Percentiles rank a stretch among this genome's conserved stretches.
phyloP scores from a whole-genome alignment of 805 yeast species.

The Kluyveromyces dobzhanskii region DNA sequence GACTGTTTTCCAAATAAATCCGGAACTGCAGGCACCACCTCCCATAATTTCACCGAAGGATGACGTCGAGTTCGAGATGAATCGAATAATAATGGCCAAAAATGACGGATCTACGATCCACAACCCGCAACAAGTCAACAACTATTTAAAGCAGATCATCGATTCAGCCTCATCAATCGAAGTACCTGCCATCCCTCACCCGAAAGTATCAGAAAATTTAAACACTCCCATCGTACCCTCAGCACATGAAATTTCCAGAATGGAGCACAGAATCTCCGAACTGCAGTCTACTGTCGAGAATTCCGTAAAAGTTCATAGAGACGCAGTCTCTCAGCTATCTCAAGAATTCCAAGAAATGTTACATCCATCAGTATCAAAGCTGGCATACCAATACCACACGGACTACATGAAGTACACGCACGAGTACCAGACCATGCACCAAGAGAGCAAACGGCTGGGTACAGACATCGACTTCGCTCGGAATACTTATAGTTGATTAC shows the following conservation, averaged over 20 bases:
- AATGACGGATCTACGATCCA: slow-evolving; percentile 6
- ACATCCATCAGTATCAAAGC: slow-evolving; percentile 13
- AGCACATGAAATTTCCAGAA: not conserved
- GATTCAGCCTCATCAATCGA: not conserved
- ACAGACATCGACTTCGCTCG: not conserved
- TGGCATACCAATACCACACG: slow-evolving; percentile 17
- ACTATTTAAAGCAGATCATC: slow-evolving; percentile 4
- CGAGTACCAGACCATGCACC: slow-evolving; percentile 12
- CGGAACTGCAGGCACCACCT: slow-evolving; percentile 12
- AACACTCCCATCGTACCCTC: not conserved
- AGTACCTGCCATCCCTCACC: not conserved
- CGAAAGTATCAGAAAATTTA: not conserved
- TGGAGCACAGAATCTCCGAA: not conserved
- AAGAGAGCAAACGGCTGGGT: slow-evolving; percentile 7
- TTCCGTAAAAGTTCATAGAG: not conserved
- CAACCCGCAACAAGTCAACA: slow-evolving; percentile 3
- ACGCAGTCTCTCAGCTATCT: not conserved
- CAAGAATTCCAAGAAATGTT: not conserved
- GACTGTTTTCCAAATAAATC: not conserved
- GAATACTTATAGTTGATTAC: not conserved
- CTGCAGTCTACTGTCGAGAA: not conserved
- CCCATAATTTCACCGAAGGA: slow-evolving; percentile 12
- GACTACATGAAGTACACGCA: slow-evolving; percentile 15
- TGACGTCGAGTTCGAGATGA: slow-evolving; percentile 16
- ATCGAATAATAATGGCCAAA: slow-evolving; percentile 14